Conservation (phyloP, 352 stramenopile genomes). For the Pythium phragmitis region DNA sequence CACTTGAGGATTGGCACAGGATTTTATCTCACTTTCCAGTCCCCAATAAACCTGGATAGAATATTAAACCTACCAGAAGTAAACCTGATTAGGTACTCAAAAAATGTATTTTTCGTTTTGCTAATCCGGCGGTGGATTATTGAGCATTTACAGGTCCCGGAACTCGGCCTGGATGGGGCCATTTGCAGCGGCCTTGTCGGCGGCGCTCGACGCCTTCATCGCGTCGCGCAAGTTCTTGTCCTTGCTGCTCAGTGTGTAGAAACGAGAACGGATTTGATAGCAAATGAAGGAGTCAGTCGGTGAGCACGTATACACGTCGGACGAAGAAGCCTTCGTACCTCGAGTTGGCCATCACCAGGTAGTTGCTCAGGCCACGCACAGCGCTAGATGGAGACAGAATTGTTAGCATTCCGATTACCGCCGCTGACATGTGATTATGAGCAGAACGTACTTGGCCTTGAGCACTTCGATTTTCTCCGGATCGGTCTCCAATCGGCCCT, state of each 20-base stretch:
- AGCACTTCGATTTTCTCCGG: slow-evolving; percentile 79
- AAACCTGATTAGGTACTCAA: slow-evolving; percentile 11
- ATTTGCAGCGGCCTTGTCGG: slow-evolving; percentile 21
- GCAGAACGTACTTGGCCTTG: slow-evolving; percentile 72
- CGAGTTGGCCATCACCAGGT: slow-evolving; percentile 85
- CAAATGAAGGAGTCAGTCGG: not conserved
- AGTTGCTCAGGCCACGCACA: slow-evolving; percentile 84
- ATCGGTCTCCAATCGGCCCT: slow-evolving; percentile 72
- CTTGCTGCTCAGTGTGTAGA: slow-evolving; percentile 46
- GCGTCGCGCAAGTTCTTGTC: slow-evolving; percentile 81
- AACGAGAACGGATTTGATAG: not conserved
- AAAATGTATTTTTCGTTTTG: not conserved
- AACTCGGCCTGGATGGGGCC: slow-evolving; percentile 73
- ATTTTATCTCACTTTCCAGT: not conserved
- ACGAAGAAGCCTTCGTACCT: slow-evolving; percentile 35
- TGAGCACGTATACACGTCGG: not conserved
- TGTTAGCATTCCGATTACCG: not conserved
- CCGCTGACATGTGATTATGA: not conserved
- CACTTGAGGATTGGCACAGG: not conserved
- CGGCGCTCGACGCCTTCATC: slow-evolving; percentile 55
- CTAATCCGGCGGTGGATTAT: not conserved
- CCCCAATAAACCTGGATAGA: slow-evolving; percentile 13
- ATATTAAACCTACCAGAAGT: slow-evolving; percentile 1
- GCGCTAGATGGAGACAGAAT: slow-evolving; percentile 37
- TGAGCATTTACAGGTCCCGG: slow-evolving; percentile 58